Evolutionary conservation across 352 stramenopile genomes (phyloP), one percentile per base, ranked within the genome.

Genomic region (Globisporangium orthogonon): DNA sequence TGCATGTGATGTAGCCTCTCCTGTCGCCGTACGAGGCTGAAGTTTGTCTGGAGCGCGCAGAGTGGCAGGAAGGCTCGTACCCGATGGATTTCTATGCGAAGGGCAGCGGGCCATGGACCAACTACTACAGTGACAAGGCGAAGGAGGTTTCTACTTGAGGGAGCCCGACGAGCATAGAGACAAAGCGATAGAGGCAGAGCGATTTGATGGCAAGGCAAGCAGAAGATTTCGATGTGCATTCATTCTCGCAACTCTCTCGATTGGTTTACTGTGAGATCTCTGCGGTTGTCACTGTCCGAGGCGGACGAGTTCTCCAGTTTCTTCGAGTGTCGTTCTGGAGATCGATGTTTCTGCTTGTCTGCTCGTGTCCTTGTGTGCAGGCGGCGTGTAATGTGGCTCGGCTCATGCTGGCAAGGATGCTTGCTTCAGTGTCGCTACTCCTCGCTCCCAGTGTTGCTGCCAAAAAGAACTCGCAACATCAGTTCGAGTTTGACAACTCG

Each of bases 31-130:
- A 99, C 65, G 97, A 99, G 67, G 84, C 96, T 10, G 92, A 98
- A 76, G 96, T 99, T 0, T 95, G 84, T 48, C 64, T 99, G 29
- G 95, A 93, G 49, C 79, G 94, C 64, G 79, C 75, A 6, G 60
- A 85, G 47, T 98, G 89, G 88, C 74, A 80, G 47, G 77, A 97
- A 30, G 79, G 71, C 6, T 70, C 75, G 15, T 99, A 99, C 82
- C 97, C 97, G 15, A 99, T 99, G 97, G 97, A 99, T 60, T 99
- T 98, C 67, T 99, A 99, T 67, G 89, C 92, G 43, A 96, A 97
- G 51, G 89, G 78, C 52, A 97, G 95, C 65, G 95, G 96, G 5
- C 77, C 87, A 14, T 99, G 97, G 97, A 98, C 89, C 10, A 99
- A 99, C 66, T 98, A 98, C 66, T 79, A 98, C 67, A 67, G 91